Evolutionary conservation across 495 filamentous ascomycete species (phyloP), one percentile per base, ranked within the genome.

Genomic region (Platismatia glauca): DNA sequence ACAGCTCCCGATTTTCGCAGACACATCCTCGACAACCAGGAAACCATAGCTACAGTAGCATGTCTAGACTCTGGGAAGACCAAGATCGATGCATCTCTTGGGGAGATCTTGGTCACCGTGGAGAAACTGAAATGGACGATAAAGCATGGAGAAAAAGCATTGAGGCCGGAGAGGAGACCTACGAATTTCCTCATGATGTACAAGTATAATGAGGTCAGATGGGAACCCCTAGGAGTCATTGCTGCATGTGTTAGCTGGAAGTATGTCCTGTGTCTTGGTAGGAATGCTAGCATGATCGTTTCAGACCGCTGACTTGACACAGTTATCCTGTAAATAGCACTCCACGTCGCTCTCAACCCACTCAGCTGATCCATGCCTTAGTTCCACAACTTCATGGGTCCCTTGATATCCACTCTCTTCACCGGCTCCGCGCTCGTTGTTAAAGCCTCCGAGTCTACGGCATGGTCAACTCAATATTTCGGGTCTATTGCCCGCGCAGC

Each of bases 11-110:
- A 4, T 63, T 44, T 29, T 53, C 18, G 22, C 63, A 87, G 84
- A 73, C 83, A 84, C 68, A 79, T 97, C 27, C 82, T 99, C 60
- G 88, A 95, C 61, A 88, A 97, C 74, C 91, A 96, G 72, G 89
- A 95, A 58, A 78, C 83, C 38, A 94, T 99, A 65, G 91, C 89
- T 60, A 83, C 82, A 18, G 84, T 89, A 29, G 91, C 92, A 56
- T 97, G 92, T 70, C 79, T 96, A 20, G 94, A 99, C 76, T 94
- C 90, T n/a, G 94, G 94, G 57, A 99, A 99, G 76, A 96, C 95
- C 7, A 88, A 89, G 77, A 84, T 97, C 34, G 94, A 99, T 71
- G 93, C 92, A 12, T 84, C 86, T 41, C 85, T 99, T 43, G 94
- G 94, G 38, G 94, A 99, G 78, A 91, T 97, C 60, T 80, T 99